Conservation (phyloP, 2,329 filamentous ascomycete species). For the Byssochlamys sp. region DNA sequence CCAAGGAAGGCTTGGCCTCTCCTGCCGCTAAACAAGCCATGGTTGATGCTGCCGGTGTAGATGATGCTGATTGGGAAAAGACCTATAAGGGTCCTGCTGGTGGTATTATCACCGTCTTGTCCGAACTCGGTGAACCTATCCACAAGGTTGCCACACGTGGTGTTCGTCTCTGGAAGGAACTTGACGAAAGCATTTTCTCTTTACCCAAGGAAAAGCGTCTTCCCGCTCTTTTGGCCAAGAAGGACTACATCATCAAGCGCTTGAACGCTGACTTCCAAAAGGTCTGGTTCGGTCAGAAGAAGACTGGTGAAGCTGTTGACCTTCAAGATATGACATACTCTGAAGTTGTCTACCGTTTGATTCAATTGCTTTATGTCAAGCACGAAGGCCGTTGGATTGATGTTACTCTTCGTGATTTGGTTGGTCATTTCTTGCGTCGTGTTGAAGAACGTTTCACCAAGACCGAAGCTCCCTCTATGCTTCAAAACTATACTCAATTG, state of each 20-base stretch:
- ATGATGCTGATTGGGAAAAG: constrained; percentile 78
- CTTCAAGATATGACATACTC: constrained; percentile 93
- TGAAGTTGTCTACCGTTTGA: constrained; percentile 76
- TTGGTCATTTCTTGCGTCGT: constrained; percentile 90
- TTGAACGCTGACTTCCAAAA: constrained; percentile 95
- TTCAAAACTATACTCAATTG: constrained; percentile 85
- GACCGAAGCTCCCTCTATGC: constrained; percentile 59
- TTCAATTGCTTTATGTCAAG: constrained; percentile 83
- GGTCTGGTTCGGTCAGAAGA: constrained; percentile 88
- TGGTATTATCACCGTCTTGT: constrained; percentile 90
- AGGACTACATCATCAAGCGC: constrained; percentile 86
- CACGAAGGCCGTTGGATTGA: constrained; percentile 90
- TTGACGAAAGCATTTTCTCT: constrained; percentile 97
- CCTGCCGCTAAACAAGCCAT: constrained; percentile 82
- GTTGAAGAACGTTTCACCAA: constrained; percentile 90
- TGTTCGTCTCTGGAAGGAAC: constrained; percentile 94
- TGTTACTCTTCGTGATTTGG: constrained; percentile 67
- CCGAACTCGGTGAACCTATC: constrained; percentile 98
- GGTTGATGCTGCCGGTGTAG: constrained; percentile 70
- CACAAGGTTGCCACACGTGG: constrained; percentile 96
- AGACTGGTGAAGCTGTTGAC: constrained; percentile 68
- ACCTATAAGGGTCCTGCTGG: constrained; percentile 86
- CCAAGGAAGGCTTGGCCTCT: constrained; percentile 83
- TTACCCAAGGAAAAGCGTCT: constrained; percentile 90
- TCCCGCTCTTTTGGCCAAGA: constrained; percentile 75